Evolutionary conservation across 352 stramenopile species (phyloP).

Genomic region (Phytophthora constricta): DNA sequence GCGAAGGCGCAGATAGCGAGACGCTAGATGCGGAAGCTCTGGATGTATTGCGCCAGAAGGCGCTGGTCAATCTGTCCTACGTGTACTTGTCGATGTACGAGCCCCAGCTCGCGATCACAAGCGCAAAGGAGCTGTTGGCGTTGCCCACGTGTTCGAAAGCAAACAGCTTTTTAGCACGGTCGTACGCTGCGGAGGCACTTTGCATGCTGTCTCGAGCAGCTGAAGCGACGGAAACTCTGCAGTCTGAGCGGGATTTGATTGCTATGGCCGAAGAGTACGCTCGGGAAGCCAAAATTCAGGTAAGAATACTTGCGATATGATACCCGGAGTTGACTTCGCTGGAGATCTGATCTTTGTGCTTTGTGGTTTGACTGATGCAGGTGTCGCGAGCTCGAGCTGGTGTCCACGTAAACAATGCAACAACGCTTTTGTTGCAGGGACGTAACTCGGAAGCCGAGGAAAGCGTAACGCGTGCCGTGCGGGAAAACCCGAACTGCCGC

Average conservation of each 20-base stretch:
- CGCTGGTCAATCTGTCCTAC: conserved; percentile 88
- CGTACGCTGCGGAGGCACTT: conserved; percentile 91
- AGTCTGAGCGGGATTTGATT: conserved; percentile 79
- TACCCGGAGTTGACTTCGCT: not conserved
- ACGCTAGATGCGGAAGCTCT: conserved; percentile 58
- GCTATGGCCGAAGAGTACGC: conserved; percentile 81
- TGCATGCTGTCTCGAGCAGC: conserved; percentile 87
- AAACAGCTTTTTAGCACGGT: conserved; percentile 82
- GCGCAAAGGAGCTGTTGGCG: conserved; percentile 77
- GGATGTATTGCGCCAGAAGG: conserved; percentile 83
- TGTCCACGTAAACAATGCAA: conserved; percentile 89
- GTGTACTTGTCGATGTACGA: conserved; percentile 93
- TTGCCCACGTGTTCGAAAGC: conserved; percentile 74
- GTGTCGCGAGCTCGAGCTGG: conserved; percentile 69
- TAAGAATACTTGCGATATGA: conserved; percentile 14
- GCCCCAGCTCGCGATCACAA: conserved; percentile 87
- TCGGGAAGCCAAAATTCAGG: conserved; percentile 76
- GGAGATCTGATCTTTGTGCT: conserved; percentile 15
- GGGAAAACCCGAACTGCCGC: conserved; percentile 81
- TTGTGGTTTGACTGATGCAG: conserved; percentile 35
- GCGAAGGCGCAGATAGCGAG: conserved; percentile 35
- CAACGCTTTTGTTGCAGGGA: conserved; percentile 75
- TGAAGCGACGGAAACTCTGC: conserved; percentile 78
- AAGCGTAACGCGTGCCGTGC: conserved; percentile 83
- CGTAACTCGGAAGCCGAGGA: conserved; percentile 80